phyloP scores from a whole-genome alignment of 1,139 yeast species.

The Scheffersomyces cryptocercus region DNA sequence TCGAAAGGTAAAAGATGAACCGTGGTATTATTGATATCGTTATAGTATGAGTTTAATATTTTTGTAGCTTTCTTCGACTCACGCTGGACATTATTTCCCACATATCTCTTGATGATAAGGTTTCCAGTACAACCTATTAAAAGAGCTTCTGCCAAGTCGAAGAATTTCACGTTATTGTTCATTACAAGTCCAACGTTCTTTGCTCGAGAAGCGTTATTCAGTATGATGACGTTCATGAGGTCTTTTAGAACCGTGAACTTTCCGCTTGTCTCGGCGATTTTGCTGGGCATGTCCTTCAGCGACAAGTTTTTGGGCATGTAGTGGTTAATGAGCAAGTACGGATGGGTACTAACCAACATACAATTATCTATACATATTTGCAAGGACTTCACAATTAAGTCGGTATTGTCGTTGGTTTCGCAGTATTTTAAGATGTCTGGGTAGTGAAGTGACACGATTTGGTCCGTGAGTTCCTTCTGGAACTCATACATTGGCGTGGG shows the following conservation, averaged over 20 bases:
- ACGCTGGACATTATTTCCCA: slow-evolving; percentile 56
- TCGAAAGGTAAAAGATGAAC: slow-evolving; percentile 50
- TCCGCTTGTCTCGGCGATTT: slow-evolving; percentile 81
- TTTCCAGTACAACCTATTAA: slow-evolving; percentile 68
- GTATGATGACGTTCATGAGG: slow-evolving; percentile 46
- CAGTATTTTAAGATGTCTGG: slow-evolving; percentile 87
- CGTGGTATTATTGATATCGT: slow-evolving; percentile 19
- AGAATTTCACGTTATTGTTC: slow-evolving; percentile 42
- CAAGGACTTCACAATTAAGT: slow-evolving; percentile 65
- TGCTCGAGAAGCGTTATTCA: slow-evolving; percentile 42
- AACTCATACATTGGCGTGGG: slow-evolving; percentile 88
- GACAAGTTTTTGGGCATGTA: slow-evolving; percentile 82
- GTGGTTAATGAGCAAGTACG: slow-evolving; percentile 80
- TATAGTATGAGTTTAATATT: slow-evolving; percentile 5
- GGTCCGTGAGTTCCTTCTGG: slow-evolving; percentile 90
- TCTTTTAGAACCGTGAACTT: slow-evolving; percentile 74
- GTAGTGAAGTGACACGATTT: slow-evolving; percentile 86
- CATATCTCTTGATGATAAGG: slow-evolving; percentile 57
- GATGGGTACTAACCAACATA: slow-evolving; percentile 82
- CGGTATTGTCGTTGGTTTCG: slow-evolving; percentile 61
- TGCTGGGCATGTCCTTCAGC: slow-evolving; percentile 73
- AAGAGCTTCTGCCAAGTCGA: slow-evolving; percentile 79
- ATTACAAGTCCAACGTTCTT: slow-evolving; percentile 39
- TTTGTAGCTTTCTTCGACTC: slow-evolving; percentile 31
- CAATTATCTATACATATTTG: slow-evolving; percentile 74